Base-by-base conservation (phyloP, 108 stramenopile genomes). In the Pseudonitzschia delicatissima region DNA sequence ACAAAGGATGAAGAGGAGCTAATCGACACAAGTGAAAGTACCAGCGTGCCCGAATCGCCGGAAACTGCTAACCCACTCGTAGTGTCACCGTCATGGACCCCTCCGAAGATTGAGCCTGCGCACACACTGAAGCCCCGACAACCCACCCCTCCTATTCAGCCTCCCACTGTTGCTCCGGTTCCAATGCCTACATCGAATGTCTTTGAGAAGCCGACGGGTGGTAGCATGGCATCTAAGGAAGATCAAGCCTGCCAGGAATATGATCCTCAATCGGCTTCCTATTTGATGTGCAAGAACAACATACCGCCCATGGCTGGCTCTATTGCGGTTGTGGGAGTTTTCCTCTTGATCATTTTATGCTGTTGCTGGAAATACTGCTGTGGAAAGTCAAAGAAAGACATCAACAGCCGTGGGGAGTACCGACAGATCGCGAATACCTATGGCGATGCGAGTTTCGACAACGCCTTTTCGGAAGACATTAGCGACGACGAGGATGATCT, bases 401-500 rank as follows among this genome's bases (percentile, higher is more conserved):
- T 11, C 11, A 57, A 64, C 27, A 29, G 29, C 34, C 64, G 65
- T 5, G 72, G 72, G 26, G 63, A 73, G 29, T 73, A 73, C 35
- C 72, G 72, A 5, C 27, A 33, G 8, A 58, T 73, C 23, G 72
- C 65, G 1, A 64, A 63, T 4, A 63, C 44, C 33, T 73, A 73
- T 18, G 72, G 72, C 28, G 58, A 67, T 25, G 42, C 45, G 32
- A 37, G 35, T 23, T 72, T 40, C 39, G 63, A 72, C 52, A 72
- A 72, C 45, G 60, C 71, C 18, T 72, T 72, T 45, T 52, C 49
- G 5, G 71, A 72, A 26, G 40, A 66, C 47, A 60, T 39, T 27
- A 40, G 27, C 9, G 69, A 62, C 35, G 69, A 71, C 35, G 62
- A 59, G 21, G 69, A 71, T 39, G 69, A 71, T 13, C 61, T 62